Evolutionary conservation across 2,329 filamentous ascomycete genomes (phyloP), one percentile per base, ranked within the genome.

Genomic region (Helminthosporium solani): DNA sequence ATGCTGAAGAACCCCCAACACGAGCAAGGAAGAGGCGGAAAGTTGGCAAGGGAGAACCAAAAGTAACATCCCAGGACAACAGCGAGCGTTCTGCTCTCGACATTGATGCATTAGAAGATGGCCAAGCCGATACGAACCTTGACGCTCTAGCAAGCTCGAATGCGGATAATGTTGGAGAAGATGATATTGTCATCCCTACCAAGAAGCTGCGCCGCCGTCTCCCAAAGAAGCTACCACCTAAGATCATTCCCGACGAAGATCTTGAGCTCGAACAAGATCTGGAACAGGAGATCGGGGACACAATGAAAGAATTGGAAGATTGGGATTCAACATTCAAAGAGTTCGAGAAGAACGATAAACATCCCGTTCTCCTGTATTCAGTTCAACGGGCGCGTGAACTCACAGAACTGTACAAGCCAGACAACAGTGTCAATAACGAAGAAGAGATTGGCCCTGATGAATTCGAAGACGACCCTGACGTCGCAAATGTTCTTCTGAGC

Each of bases 381-480:
- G 57, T 57, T 7, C 58, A 59, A 21, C 61, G 53, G 8, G 68
- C 68, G 2, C 52, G 64, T 39, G 49, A 58, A 20, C 56, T 70
- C 16, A 60, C 63, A 11, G 48, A 56, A 27, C 48, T 57, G 11
- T 50, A 64, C 20, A 58, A 52, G 33, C 61, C 64, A 8, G 53
- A 57, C 12, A 53, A 56, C 41, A 58, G 61, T 20, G 53, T 66
- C 18, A 58, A 51, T 23, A 52, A 40, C 3, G 55, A 57, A 2
- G 77, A 80, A 6, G 83, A 87, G 42, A 85, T 95, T 16, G 83
- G 80, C 40, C 87, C 88, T 46, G 81, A 87, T 46, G 91, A 96
- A 63, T 96, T 97, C 61, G 88, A 85, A 30, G 84, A 95, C 58
- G 94, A 99, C 52, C 86, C 85, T 0, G 94, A 99, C 68, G 90